Evolutionary conservation across 1,284 basidiomycete species (phyloP).

Genomic region (Apiotrichum veenhuisii): DNA sequence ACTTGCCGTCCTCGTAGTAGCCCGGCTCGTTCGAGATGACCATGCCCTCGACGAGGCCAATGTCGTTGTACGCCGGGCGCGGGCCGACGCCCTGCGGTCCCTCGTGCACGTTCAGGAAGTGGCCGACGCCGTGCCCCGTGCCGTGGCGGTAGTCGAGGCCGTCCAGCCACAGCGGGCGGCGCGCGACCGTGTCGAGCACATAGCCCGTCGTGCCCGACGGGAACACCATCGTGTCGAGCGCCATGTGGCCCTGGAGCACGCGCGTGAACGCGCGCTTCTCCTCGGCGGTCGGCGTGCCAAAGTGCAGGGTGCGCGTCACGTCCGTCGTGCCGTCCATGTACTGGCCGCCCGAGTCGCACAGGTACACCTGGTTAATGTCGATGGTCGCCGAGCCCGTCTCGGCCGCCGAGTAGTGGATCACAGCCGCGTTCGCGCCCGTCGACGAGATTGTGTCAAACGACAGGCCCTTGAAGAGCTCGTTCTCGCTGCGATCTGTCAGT

Average conservation of each 20-base stretch:
- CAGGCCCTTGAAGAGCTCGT: slow-evolving; percentile 75
- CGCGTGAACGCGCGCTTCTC: slow-evolving; percentile 87
- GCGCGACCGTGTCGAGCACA: slow-evolving; percentile 68
- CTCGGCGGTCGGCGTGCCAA: slow-evolving; percentile 74
- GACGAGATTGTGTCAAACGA: slow-evolving; percentile 93
- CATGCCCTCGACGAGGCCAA: slow-evolving; percentile 75
- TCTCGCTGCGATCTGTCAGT: slow-evolving; percentile 55
- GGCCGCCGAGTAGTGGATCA: slow-evolving; percentile 90
- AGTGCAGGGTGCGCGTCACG: slow-evolving; percentile 88
- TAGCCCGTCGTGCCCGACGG: slow-evolving; percentile 73
- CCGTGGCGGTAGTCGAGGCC: slow-evolving; percentile 73
- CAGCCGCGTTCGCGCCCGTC: slow-evolving; percentile 80
- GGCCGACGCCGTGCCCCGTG: slow-evolving; percentile 91
- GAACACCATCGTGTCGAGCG: slow-evolving; percentile 72
- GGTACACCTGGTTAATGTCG: slow-evolving; percentile 76
- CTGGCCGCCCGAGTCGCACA: slow-evolving; percentile 93
- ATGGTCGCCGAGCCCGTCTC: slow-evolving; percentile 71
- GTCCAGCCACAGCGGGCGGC: slow-evolving; percentile 83
- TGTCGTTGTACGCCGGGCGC: slow-evolving; percentile 60
- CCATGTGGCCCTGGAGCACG: slow-evolving; percentile 52
- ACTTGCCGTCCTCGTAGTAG: slow-evolving; percentile 87
- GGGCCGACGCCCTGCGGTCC: slow-evolving; percentile 85
- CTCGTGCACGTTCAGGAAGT: slow-evolving; percentile 91
- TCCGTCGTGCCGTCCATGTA: slow-evolving; percentile 90
- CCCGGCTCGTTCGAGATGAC: slow-evolving; percentile 91